These are phyloP conservation scores for Hymenoscyphus repandus DNA, from an alignment of 2,329 filamentous ascomycete genomes.

Conservation along the genomic window DNA sequence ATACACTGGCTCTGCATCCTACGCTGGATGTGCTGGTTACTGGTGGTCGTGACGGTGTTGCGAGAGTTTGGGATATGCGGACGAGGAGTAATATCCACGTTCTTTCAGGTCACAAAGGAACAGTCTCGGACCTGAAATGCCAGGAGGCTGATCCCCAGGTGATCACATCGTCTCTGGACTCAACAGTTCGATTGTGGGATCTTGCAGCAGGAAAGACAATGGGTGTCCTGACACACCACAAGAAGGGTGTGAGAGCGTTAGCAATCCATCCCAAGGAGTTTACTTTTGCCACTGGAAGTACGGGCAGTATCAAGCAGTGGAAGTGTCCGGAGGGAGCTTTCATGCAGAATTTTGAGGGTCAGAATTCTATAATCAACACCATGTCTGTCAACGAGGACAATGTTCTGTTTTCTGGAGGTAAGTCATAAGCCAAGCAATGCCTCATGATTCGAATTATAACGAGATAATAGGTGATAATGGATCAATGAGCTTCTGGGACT, in stretches of 20 bases:
- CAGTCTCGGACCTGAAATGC: constrained; percentile 82
- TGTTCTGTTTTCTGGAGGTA: constrained; percentile 81
- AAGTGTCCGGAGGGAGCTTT: constrained; percentile 97
- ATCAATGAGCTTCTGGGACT: constrained; percentile 97
- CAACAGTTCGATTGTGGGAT: constrained; percentile 90
- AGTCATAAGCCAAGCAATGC: constrained; percentile 7
- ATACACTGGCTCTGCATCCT: constrained; percentile 87
- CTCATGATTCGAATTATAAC: background rate
- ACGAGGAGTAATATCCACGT: constrained; percentile 95
- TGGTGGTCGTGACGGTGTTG: constrained; percentile 89
- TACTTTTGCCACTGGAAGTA: constrained; percentile 90
- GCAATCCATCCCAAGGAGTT: constrained; percentile 87
- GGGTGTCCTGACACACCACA: constrained; percentile 95
- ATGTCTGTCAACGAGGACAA: constrained; percentile 91
- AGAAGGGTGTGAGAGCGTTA: constrained; percentile 87
- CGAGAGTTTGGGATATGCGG: constrained; percentile 97
- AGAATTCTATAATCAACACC: constrained; percentile 95
- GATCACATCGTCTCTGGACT: constrained; percentile 87
- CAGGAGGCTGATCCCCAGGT: constrained; percentile 97
- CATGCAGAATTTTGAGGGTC: constrained; percentile 98
- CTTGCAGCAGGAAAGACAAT: constrained; percentile 93
- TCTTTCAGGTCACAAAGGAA: constrained; percentile 82
- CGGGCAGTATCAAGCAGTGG: constrained; percentile 97
- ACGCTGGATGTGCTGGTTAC: constrained; percentile 93
- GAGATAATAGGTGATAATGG: constrained; percentile 66